Percentiles rank a stretch among this genome's conserved stretches.
Evolutionary conservation across 78 protist species (phyloP).

Genomic region (Dictyostelium firmibasis): DNA sequence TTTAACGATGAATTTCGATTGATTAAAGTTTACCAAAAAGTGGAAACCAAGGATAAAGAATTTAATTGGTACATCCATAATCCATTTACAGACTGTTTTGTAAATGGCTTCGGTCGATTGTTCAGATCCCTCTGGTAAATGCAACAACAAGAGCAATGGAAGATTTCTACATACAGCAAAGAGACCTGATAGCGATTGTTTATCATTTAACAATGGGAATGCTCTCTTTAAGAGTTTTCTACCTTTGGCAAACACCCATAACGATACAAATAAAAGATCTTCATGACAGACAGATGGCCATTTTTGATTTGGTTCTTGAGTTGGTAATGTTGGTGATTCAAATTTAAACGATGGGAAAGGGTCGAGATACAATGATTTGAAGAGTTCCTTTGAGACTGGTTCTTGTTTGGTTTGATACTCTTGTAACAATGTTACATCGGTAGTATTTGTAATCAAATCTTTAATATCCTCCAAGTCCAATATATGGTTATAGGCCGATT

Average conservation of each 20-base stretch:
- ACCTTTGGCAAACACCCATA: slow-evolving; percentile 74
- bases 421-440: neutral
- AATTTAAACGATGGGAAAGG: slow-evolving; percentile 73
- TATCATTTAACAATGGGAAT: slow-evolving; percentile 13
- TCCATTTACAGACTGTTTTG: slow-evolving; percentile 31
- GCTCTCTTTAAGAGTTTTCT: slow-evolving; percentile 57
- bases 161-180: slow-evolving; percentile 75
- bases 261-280: slow-evolving; percentile 55
- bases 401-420: slow-evolving; percentile 39
- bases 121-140: slow-evolving; percentile 71
- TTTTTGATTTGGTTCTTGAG: slow-evolving; percentile 65
- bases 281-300: slow-evolving; percentile 77
- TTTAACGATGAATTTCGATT: slow-evolving; percentile 49
- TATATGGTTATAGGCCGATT: slow-evolving; percentile 58
- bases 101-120: slow-evolving; percentile 39
- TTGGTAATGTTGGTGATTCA: slow-evolving; percentile 58
- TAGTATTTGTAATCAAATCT: slow-evolving; percentile 1
- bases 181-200: slow-evolving; percentile 26
- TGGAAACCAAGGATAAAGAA: slow-evolving; percentile 68
- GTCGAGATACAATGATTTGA: slow-evolving; percentile 55
- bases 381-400: slow-evolving; percentile 24
- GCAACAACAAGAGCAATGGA: slow-evolving; percentile 40
- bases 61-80: slow-evolving; percentile 64
- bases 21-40: slow-evolving; percentile 62
- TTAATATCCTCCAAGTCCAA: slow-evolving; percentile 75